Evolutionary conservation across 1,284 basidiomycete species (phyloP).

Genomic region (Bjerkandera adusta): DNA sequence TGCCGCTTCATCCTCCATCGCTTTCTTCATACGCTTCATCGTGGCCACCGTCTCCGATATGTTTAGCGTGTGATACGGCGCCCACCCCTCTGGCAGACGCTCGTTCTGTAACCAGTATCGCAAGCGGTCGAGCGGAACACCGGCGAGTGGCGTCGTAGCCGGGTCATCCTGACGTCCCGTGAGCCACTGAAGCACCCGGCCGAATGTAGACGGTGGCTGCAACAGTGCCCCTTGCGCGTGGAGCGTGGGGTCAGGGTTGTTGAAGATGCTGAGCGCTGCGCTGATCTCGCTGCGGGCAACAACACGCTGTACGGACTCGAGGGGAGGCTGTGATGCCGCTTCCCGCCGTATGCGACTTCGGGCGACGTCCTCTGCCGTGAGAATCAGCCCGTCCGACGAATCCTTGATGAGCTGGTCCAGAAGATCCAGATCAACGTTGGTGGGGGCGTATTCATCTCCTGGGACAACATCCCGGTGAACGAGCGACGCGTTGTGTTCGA

Average conservation of each 20-base stretch:
- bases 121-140: slow-evolving; percentile 44
- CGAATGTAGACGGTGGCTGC: not conserved
- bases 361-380: slow-evolving; percentile 27
- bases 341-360: slow-evolving; percentile 23
- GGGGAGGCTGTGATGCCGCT: slow-evolving; percentile 4
- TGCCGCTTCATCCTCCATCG: no score
- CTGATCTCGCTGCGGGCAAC: slow-evolving; percentile 32
- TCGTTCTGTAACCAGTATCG: slow-evolving; percentile 49
- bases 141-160: slow-evolving; percentile 19
- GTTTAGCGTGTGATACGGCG: slow-evolving; percentile 42
- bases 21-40: not conserved
- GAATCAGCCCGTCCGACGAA: slow-evolving; percentile 13
- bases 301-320: slow-evolving; percentile 27
- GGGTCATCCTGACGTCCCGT: not conserved
- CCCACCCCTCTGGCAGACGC: slow-evolving; percentile 53
- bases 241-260: slow-evolving; percentile 11
- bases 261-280: slow-evolving; percentile 25
- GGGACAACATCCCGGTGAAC: slow-evolving; percentile 26
- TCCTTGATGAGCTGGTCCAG: slow-evolving; percentile 21
- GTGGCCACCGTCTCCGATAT: slow-evolving; percentile 35
- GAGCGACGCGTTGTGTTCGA: slow-evolving; percentile 35
- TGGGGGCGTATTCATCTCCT: slow-evolving; percentile 26
- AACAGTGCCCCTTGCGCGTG: not conserved
- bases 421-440: slow-evolving; percentile 14
- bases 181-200: not conserved